Base-by-base conservation (phyloP, 495 filamentous ascomycete genomes). In the Chaetomium fimeti region DNA sequence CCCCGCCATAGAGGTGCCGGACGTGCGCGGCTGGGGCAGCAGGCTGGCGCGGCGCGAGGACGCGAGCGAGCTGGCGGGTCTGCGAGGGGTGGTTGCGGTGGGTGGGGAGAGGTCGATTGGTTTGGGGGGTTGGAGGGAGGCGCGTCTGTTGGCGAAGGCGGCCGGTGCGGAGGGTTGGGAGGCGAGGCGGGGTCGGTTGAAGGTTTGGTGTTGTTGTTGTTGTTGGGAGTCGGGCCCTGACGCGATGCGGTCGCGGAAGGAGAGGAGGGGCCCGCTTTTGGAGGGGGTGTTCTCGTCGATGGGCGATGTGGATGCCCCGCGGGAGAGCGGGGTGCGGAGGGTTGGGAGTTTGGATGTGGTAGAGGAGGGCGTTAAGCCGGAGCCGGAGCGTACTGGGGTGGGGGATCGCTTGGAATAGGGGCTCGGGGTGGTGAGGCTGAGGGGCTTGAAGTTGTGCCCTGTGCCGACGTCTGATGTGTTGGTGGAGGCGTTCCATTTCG, bases 401-500 rank as follows among this genome's bases (percentile, higher is more conserved):
- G 75, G 71, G 0, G 72, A 65, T 53, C 52, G 72, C 57, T 87
- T 89, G 51, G 84, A 79, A 69, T 88, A 83, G 15, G 87, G 82
- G 63, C 83, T 85, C 11, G 88, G 84, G 2, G 85, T 88, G 15
- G 86, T 86, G 29, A 85, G 74, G 32, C 80, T 79, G 5, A 87
- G 75, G 5, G 89, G 84, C 72, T 87, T 89, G 74, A 86, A 89
- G 69, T 85, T 86, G 72, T 91, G 87, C 25, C 88, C 87, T 18
- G 86, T 84, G 36, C 89, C 81, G 25, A 87, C 79, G 61, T 89
- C 85, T 6, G 80, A 82, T 54, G 88, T 85, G 70, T 91, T 94
- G 15, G 85, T 86, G 42, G 88, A 91, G 8, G 71, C 63, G 71
- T 89, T 96, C 93, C 93, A 97, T 58, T 88, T 84, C 16, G 93